A percentile compares a stretch with the other conserved stretches of the same genome.
phyloP scores from a whole-genome alignment of 2,329 filamentous ascomycete genomes.

The Fusarium globosum region DNA sequence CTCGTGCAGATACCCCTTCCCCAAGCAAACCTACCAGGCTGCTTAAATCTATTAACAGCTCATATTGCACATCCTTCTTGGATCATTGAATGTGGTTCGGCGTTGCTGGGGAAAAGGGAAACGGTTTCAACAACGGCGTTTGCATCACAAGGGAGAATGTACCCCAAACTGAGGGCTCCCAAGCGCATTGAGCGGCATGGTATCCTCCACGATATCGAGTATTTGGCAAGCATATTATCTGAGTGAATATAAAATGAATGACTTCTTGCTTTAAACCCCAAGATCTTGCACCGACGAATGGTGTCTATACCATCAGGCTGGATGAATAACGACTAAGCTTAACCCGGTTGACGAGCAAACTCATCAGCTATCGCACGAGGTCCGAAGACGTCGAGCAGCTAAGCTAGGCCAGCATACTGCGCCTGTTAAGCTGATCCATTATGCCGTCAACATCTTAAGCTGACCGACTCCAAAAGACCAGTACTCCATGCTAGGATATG shows the following conservation, averaged over 20 bases:
- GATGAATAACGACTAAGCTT: not conserved
- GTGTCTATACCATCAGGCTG: conserved; percentile 19
- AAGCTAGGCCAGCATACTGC: conserved; percentile 9
- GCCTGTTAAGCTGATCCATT: conserved; percentile 10
- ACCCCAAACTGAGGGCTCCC: conserved; percentile 46
- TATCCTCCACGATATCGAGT: conserved; percentile 58
- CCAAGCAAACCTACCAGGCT: conserved; percentile 79
- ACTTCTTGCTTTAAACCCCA: conserved; percentile 40
- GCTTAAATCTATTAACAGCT: conserved; percentile 48
- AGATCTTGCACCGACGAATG: conserved; percentile 27
- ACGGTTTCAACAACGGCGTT: conserved; percentile 67
- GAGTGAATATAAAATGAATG: conserved; percentile 43
- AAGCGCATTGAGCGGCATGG: conserved; percentile 50
- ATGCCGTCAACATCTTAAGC: not conserved
- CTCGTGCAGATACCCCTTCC: conserved; percentile 76
- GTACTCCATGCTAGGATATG: conserved; percentile 3
- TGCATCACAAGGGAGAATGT: conserved; percentile 49
- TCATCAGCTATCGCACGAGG: conserved; percentile 21
- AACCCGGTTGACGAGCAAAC: conserved; percentile 6
- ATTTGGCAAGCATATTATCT: conserved; percentile 47
- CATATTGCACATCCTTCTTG: conserved; percentile 42
- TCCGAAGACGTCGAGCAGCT: conserved; percentile 9
- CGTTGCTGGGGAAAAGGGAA: conserved; percentile 58
- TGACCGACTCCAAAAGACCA: not conserved
- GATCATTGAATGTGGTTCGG: conserved; percentile 49